These are phyloP conservation scores for Quercus phellos DNA, from an alignment of 331 rosid species.

Conservation along the genomic window DNA sequence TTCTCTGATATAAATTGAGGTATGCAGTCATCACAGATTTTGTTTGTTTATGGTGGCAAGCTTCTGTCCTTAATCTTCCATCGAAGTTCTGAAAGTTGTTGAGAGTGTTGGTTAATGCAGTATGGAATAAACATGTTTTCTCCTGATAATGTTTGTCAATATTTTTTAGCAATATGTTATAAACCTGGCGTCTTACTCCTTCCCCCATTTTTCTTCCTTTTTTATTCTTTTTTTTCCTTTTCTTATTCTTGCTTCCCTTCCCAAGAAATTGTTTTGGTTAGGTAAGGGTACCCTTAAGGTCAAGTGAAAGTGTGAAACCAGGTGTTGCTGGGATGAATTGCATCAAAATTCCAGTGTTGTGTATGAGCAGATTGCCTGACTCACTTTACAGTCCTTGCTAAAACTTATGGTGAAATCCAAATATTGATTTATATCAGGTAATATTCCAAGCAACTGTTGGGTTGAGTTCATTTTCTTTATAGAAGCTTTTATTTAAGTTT, in stretches of 20 bases:
- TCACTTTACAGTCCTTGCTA: constrained; percentile 46
- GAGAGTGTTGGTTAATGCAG: constrained; percentile 31
- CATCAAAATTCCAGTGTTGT: constrained; percentile 52
- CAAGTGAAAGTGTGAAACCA: constrained; percentile 64
- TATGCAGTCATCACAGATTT: constrained; percentile 53
- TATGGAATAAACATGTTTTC: constrained; percentile 20
- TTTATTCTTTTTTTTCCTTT: not conserved
- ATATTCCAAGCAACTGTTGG: constrained; percentile 38
- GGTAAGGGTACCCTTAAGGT: constrained; percentile 69
- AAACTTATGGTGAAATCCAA: constrained; percentile 51
- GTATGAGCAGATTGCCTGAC: constrained; percentile 61
- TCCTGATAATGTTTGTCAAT: constrained; percentile 28
- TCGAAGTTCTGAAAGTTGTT: constrained; percentile 28
- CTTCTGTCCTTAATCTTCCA: constrained; percentile 33
- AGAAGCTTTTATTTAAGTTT: constrained; percentile 14
- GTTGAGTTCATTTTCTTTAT: constrained; percentile 25
- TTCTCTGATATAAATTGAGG: constrained; percentile 72
- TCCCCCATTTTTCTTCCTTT: constrained; percentile 36
- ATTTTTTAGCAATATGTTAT: constrained; percentile 30
- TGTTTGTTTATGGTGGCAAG: constrained; percentile 47
- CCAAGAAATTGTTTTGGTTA: constrained; percentile 53
- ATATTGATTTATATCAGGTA: constrained; percentile 67
- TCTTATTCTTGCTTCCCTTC: constrained; percentile 11
- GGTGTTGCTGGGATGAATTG: constrained; percentile 74
- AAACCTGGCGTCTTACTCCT: constrained; percentile 51